Evolutionary conservation across 2,329 filamentous ascomycete genomes (phyloP), one percentile per base, ranked within the genome.

Genomic region (Rutstroemia sp.): DNA sequence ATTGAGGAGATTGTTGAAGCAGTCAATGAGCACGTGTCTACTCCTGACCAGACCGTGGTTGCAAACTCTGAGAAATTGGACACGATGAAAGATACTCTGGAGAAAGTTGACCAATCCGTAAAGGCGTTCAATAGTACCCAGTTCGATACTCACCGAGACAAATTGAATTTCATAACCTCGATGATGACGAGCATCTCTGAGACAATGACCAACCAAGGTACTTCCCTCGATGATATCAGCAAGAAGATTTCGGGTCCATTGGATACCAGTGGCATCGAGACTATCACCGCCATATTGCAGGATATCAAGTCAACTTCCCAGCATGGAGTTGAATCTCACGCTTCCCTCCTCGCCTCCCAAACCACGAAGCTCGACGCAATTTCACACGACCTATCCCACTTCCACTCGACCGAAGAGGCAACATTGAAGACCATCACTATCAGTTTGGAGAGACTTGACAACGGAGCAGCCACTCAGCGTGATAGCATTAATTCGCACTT

Each of bases 1-100:
- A 54, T 64, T 14, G 52, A 49, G 6, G 46, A 58, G 21, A 27
- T 62, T 12, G 39, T 61, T 10, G 61, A 63, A 23, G 53, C 57
- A 1, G 56, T 58, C 9, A 61, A 57, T 23, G 56, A 60, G 41
- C 38, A 58, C 19, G 48, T 59, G 18, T 60, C 49, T 30, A 52
- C 39, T 2, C 50, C 58, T 23, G 52, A 58, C 4, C 48, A 53
- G 10, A 41, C 50, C 30, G 44, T 49, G 9, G 39, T 44, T 6
- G 39, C 53, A 6, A 46, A 58, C 14, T 53, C 54, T 0, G 58
- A 62, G 34, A 57, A 59, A 39, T 50, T 59, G 46, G 58, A 63
- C 10, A 53, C 54, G 4, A 19, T 62, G n/a, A 62, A 57, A 18
- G 61, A 62, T 5, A 50, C 55, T 30, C 39, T 64, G 42, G 44